Evolutionary conservation across 2,329 filamentous ascomycete species (phyloP).

Genomic region (Cladosporium cucumerinum): DNA sequence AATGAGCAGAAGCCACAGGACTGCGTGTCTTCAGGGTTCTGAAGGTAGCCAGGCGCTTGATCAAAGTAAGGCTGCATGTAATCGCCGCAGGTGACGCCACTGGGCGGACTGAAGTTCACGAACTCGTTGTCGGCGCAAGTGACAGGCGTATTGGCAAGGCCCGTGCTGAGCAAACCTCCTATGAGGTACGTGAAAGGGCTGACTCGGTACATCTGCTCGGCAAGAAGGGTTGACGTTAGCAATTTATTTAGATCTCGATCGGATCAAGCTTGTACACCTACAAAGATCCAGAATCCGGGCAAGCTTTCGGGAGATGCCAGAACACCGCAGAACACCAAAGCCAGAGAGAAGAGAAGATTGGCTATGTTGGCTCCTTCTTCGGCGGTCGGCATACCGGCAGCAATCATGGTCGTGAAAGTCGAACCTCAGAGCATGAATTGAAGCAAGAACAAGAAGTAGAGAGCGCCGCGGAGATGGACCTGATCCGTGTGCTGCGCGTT

Average conservation of each 20-base stretch:
- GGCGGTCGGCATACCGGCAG: constrained; percentile 70
- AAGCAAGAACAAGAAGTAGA: constrained; percentile 75
- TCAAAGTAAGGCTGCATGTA: constrained; percentile 39
- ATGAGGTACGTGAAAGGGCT: constrained; percentile 85
- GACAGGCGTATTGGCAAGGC: constrained; percentile 64
- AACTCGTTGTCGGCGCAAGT: constrained; percentile 68
- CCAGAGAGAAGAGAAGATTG: constrained; percentile 69
- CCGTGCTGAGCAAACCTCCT: constrained; percentile 66
- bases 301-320: constrained; percentile 61
- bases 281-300: constrained; percentile 73
- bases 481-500: constrained; percentile 63
- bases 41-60: background rate
- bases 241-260: background rate
- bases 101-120: constrained; percentile 61
- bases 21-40: constrained; percentile 25
- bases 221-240: background rate
- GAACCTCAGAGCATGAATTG: constrained; percentile 67
- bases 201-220: constrained; percentile 63
- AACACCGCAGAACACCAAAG: constrained; percentile 68
- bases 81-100: constrained; percentile 42
- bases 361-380: constrained; percentile 74
- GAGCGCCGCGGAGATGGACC: constrained; percentile 65
- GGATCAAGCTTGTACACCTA: background rate
- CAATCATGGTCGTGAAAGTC: constrained; percentile 76
- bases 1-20: constrained; percentile 45